Percentiles rank a stretch among this genome's conserved stretches.
Conservation (phyloP, 805 yeast species). For the Candida hungchunana region DNA sequence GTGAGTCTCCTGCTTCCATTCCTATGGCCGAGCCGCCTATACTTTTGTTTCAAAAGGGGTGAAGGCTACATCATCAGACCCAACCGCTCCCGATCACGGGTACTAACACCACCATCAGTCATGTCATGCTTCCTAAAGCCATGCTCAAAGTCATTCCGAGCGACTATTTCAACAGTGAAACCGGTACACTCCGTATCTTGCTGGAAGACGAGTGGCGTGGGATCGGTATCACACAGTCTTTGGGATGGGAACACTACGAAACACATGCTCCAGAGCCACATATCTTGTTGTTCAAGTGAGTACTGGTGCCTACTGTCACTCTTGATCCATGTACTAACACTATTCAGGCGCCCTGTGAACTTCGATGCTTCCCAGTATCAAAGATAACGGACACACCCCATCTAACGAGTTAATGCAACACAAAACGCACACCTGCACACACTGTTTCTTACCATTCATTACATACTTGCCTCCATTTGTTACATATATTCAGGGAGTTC, state of each 20-base stretch:
- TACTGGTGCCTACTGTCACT: too few species aligned
- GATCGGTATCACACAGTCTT: conserved; percentile 91
- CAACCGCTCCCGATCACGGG: too few species aligned
- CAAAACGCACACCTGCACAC: neutral
- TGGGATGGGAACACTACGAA: conserved; percentile 98
- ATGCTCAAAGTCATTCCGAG: conserved; percentile 92
- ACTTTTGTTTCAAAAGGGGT: too few species aligned
- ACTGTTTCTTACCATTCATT: neutral
- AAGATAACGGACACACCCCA: conserved; percentile 6
- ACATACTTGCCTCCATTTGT: neutral
- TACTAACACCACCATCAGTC: conserved; percentile 57
- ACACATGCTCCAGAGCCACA: conserved; percentile 99
- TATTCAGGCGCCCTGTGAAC: conserved; percentile 49
- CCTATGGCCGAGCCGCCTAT: neutral
- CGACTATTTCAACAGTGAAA: conserved; percentile 89
- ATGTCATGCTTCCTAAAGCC: conserved; percentile 93
- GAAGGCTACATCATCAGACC: neutral
- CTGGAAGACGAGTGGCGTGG: conserved; percentile 99
- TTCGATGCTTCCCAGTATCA: conserved; percentile 36
- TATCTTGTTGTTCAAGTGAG: conserved; percentile 71
- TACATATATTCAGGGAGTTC: too few species aligned
- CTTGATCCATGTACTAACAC: too few species aligned
- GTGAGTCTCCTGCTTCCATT: conserved; percentile 24
- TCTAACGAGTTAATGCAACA: neutral
- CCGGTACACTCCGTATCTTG: conserved; percentile 87